These are phyloP conservation scores for Tephrocybe sp. DNA, from an alignment of 768 basidiomycete species.

Conservation along the genomic window DNA sequence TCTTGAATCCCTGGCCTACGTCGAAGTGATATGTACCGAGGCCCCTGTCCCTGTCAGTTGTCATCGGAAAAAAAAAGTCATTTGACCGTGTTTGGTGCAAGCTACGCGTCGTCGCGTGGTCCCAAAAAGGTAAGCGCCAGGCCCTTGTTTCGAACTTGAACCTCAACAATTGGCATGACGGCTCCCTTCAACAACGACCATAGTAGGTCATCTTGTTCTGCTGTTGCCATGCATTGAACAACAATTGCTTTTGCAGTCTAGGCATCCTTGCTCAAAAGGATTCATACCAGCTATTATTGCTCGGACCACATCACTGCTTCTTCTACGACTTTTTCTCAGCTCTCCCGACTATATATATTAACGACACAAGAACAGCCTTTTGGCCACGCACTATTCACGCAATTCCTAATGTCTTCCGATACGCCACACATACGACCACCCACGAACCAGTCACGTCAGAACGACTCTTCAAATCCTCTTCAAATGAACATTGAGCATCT, in stretches of 20 bases:
- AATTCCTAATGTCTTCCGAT: background rate
- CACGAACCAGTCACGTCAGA: constrained; percentile 6
- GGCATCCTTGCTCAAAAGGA: constrained; percentile 1
- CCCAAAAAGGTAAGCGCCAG: constrained; percentile 13
- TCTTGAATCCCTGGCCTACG: no score
- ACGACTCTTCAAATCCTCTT: background rate
- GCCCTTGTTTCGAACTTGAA: constrained; percentile 13
- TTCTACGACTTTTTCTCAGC: background rate
- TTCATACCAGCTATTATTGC: no score
- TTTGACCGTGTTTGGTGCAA: constrained; percentile 18
- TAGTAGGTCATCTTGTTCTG: constrained; percentile 9
- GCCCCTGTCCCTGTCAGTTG: no score
- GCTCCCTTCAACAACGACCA: constrained; percentile 2
- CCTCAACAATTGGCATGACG: constrained; percentile 5
- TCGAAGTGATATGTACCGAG: no score
- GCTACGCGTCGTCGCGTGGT: constrained; percentile 17
- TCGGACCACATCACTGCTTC: no score
- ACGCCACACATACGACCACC: constrained; percentile 6
- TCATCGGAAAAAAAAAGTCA: background rate
- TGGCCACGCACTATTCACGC: background rate
- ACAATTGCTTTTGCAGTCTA: constrained; percentile 4
- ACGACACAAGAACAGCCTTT: background rate
- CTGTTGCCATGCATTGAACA: constrained; percentile 2
- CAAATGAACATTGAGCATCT: background rate
- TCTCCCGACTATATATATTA: background rate